A percentile compares a stretch with the other conserved stretches of the same genome.
These are phyloP conservation scores for Penicillium paneum DNA, from an alignment of 2,329 filamentous ascomycete genomes.

Conservation along the genomic window DNA sequence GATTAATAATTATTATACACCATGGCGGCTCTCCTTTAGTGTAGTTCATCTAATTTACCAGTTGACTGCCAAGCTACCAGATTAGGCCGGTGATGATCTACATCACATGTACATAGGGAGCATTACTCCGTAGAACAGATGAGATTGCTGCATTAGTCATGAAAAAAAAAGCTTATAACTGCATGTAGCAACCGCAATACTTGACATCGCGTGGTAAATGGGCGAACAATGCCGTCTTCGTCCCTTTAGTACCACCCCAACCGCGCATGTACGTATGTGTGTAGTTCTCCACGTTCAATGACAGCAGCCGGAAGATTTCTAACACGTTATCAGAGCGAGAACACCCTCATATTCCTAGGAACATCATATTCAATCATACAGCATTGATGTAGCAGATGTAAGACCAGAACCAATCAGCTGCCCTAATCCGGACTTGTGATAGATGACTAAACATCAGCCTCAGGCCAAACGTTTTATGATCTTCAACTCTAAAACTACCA, in stretches of 20 bases:
- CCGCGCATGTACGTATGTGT: too few relatives aligned
- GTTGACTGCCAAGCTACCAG: neutral
- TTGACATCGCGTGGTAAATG: neutral
- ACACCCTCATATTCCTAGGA: too few relatives aligned
- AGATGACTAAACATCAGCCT: slow-evolving; percentile 3
- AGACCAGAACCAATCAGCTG: neutral
- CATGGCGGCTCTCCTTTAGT: neutral
- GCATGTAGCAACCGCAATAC: neutral
- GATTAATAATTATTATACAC: neutral
- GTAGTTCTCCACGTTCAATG: too few relatives aligned
- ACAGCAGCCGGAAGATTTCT: too few relatives aligned
- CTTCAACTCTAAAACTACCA: neutral
- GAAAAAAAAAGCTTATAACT: neutral
- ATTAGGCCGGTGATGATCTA: neutral
- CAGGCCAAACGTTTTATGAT: neutral
- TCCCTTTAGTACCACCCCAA: neutral
- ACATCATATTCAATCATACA: neutral
- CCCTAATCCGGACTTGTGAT: neutral
- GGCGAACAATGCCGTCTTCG: neutral
- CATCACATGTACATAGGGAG: neutral
- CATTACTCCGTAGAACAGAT: neutral
- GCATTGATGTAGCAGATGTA: neutral
- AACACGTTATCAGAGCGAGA: too few relatives aligned
- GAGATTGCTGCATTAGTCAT: neutral
- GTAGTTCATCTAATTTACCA: neutral